Conservation (phyloP, 129 eudicot genomes). For the Escallonia rubra region DNA sequence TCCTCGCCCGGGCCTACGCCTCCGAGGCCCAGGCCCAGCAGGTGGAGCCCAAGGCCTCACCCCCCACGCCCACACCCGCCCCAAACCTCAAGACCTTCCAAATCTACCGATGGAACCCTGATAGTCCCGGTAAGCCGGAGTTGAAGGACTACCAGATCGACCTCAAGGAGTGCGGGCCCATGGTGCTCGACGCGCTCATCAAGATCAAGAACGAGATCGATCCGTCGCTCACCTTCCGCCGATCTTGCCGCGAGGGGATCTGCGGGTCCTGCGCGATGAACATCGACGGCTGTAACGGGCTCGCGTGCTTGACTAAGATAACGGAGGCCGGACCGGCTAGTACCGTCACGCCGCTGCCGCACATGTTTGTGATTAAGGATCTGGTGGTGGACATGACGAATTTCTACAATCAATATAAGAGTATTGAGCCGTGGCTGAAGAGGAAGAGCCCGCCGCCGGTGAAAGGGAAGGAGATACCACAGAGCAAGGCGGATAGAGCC, state of each 20-base stretch:
- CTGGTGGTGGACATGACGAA: conserved; percentile 96
- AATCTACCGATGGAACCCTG: conserved; percentile 90
- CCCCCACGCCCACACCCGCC: conserved; percentile 8
- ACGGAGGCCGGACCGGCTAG: conserved; percentile 10
- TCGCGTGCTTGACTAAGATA: conserved; percentile 84
- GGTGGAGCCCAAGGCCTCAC: conserved; percentile 14
- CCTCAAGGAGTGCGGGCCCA: conserved; percentile 84
- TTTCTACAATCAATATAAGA: conserved; percentile 86
- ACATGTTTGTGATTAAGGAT: conserved; percentile 93
- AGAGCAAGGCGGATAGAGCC: conserved; percentile 80
- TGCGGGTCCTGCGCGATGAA: conserved; percentile 97
- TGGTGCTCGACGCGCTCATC: conserved; percentile 83
- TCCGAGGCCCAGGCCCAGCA: conserved; percentile 42
- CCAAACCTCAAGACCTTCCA: conserved; percentile 56
- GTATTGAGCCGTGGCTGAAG: conserved; percentile 98
- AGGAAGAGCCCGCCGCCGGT: conserved; percentile 52
- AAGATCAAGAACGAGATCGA: conserved; percentile 87
- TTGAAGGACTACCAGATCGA: conserved; percentile 64
- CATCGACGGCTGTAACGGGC: conserved; percentile 80
- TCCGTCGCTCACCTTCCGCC: conserved; percentile 76
- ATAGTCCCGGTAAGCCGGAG: conserved; percentile 57
- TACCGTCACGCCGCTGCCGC: conserved; percentile 80
- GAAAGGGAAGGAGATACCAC: conserved; percentile 67
- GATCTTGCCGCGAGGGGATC: conserved; percentile 94
- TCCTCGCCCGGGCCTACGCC: conserved; percentile 34